These are phyloP conservation scores for Trametes villosa DNA, from an alignment of 768 basidiomycete species.

Conservation along the genomic window DNA sequence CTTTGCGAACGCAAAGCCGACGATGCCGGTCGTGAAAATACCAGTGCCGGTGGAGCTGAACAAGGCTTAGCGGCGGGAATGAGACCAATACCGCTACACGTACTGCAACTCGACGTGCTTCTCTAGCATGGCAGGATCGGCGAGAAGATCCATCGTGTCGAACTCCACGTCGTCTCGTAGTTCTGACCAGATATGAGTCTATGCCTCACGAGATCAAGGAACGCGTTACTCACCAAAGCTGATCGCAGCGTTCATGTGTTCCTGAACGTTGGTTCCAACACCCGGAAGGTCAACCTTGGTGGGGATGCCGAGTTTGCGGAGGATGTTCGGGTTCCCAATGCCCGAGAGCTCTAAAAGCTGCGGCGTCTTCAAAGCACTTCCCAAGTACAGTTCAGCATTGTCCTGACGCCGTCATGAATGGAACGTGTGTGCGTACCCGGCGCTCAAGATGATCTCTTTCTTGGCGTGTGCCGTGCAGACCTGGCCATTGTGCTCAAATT, in stretches of 20 bases:
- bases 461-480: slow-evolving; percentile 42
- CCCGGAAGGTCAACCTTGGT: slow-evolving; percentile 46
- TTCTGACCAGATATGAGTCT: slow-evolving; percentile 26
- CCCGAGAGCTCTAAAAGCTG: slow-evolving; percentile 64
- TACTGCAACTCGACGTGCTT: slow-evolving; percentile 42
- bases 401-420: too few relatives aligned
- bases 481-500: slow-evolving; percentile 41
- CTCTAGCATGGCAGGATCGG: slow-evolving; percentile 32
- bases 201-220: not conserved
- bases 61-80: not conserved
- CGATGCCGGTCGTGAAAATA: slow-evolving; percentile 34
- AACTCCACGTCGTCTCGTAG: slow-evolving; percentile 34
- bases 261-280: slow-evolving; percentile 61
- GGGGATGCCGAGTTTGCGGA: slow-evolving; percentile 45
- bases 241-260: slow-evolving; percentile 42
- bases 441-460: slow-evolving; percentile 51
- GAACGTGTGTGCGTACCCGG: slow-evolving; percentile 14
- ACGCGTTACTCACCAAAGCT: slow-evolving; percentile 31
- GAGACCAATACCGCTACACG: slow-evolving; percentile 4
- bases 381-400: not conserved
- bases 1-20: slow-evolving; percentile 31
- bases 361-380: slow-evolving; percentile 30
- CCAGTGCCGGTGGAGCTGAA: slow-evolving; percentile 30
- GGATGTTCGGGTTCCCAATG: slow-evolving; percentile 49
- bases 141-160: slow-evolving; percentile 37